Evolutionary conservation across 2,329 filamentous ascomycete species (phyloP), one percentile per base, ranked within the genome.

Genomic region (Sporothrix brasiliensis): DNA sequence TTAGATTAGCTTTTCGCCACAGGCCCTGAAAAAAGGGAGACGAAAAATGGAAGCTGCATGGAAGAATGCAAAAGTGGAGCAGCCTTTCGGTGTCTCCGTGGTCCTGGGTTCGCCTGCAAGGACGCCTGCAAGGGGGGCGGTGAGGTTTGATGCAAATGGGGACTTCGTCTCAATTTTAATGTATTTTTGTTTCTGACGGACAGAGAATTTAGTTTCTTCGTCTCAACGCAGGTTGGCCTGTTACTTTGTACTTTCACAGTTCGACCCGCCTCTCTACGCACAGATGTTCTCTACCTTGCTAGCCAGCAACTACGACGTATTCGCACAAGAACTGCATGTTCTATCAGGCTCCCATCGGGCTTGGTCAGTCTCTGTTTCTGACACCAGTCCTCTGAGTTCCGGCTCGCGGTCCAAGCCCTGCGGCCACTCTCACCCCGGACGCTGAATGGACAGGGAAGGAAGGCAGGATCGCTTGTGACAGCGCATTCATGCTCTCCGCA

Each of bases 351-450:
- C 58, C 58, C 39, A 61, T 47, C 39, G n/a, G 58, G 58, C n/a
- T 44, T 44, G 58, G 58, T 9, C 39, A 24, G 34, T 44, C 24
- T 61, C 53, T 58, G 53, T 19, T 14, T 58, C 58, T 61, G 58
- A 44, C 58, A n/a, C 34, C 39, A 24, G 39, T n/a, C 49, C 2
- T 60, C 11, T 9, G 30, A 21, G 2, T 13, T 44, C 61, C 44
- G 61, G 61, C 61, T 65, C 61, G 61, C 61, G 61, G 61, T 65
- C 60, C 41, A 24, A 65, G 61, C 61, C 56, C 44, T 65, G 61
- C 44, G 44, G 50, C 61, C 60, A 41, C 41, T 30, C 13, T 11
- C 41, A 27, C 21, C 56, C 56, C 34, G 56, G 34, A 61, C 5
- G 34, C 19, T 60, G 56, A 14, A 56, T 14, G 27, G 24, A 7